Base-by-base conservation (phyloP, 1,139 yeast species). In the Protomyces arabidopsidicola region DNA sequence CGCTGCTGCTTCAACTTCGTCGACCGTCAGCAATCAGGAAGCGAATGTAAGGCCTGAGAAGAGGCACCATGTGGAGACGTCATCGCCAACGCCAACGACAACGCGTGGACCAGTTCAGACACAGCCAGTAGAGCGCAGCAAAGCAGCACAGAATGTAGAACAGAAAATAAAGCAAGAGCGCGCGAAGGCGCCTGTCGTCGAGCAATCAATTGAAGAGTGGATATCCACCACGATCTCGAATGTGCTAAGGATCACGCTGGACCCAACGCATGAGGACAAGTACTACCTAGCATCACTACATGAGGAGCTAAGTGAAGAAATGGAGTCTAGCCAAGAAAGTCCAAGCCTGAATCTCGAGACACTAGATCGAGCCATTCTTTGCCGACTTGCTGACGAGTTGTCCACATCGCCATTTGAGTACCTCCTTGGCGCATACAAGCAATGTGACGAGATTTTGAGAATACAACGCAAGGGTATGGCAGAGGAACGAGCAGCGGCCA, bases 331-430 rank as follows among this genome's bases (percentile, higher is more conserved):
- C 38, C 60, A 63, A 14, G 42, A 4, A 2, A n/a, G 18, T 14
- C 65, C 64, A 24, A 24, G 57, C 2, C 65, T 73, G 27, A 65
- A 68, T 1, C 63, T 65, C 12, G 70, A 68, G 10, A 64, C 67
- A n/a, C 67, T 74, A 20, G 77, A 74, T 60, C 67, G 70, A 4
- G 69, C 72, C 3, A 59, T 74, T 16, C 72, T 74, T 67, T 55
- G 70, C 24, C 70, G 75, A 10, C 64, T 75, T 24, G 69, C 72
- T 1, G 73, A 70, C 22, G 66, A 67, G 20, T 62, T 63, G 18
- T 45, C 60, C 20, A 51, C 45, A 14, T n/a, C 58, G 8, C 69
- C 71, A 1, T 67, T 69, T 57, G 66, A 61, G 14, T 69, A 68
- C 55, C 66, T 69, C 10, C 45, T 67, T 6, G 24, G 55, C 9